These are phyloP conservation scores for Pinus taeda DNA, from an alignment of 75 land plant species.

Conservation along the genomic window DNA sequence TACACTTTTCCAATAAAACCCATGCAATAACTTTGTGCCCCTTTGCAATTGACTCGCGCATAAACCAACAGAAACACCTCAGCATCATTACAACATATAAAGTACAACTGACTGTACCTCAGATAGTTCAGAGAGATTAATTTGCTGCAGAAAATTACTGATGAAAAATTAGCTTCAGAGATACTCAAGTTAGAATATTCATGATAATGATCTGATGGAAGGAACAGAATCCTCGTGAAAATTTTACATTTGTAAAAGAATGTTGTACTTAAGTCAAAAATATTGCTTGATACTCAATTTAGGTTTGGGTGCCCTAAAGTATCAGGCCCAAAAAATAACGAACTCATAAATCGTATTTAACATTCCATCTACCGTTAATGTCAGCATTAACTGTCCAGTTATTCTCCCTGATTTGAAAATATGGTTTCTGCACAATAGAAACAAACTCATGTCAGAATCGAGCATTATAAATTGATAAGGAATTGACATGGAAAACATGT, in stretches of 20 bases:
- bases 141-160: not conserved
- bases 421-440: constrained; percentile 59
- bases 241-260: not conserved
- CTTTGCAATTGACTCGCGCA: not conserved
- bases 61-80: not conserved
- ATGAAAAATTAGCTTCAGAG: not conserved
- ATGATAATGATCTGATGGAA: not conserved
- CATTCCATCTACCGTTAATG: constrained; percentile 68
- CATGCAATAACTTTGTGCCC: not conserved
- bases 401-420: constrained; percentile 84
- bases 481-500: not conserved
- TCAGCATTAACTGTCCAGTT: constrained; percentile 89
- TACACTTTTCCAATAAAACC: not conserved
- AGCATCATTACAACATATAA: not conserved
- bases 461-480: not conserved
- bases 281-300: not conserved
- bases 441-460: not conserved
- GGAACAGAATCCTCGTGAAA: not conserved
- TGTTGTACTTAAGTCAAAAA: not conserved
- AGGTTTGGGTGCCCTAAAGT: not conserved
- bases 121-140: not conserved
- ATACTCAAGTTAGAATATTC: not conserved
- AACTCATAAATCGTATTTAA: constrained; percentile 70
- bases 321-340: not conserved
- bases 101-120: not conserved